A percentile compares a stretch with the other conserved stretches of the same genome.
Conservation (phyloP, 2,329 filamentous ascomycete genomes). For the Pseudomassariella vexata region DNA sequence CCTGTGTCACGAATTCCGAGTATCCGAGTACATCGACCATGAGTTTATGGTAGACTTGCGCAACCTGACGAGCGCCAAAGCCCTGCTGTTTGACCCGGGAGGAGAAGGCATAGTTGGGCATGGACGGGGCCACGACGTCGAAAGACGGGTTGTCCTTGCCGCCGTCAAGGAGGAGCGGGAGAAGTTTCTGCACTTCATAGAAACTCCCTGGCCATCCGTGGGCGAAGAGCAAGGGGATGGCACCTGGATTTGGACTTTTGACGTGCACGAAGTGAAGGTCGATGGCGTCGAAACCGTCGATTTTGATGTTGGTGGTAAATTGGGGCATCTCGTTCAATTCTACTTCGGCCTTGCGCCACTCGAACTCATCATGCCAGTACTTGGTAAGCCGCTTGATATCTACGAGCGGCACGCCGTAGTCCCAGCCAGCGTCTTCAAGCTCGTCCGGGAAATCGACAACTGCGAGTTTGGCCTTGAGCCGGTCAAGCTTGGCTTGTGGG, state of each 20-base stretch:
- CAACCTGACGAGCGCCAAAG: constrained; percentile 52
- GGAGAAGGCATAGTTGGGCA: constrained; percentile 41
- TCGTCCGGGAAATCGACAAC: constrained; percentile 52
- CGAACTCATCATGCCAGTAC: constrained; percentile 51
- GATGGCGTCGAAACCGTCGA: constrained; percentile 52
- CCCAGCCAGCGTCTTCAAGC: constrained; percentile 44
- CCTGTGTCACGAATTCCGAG: constrained; percentile 48
- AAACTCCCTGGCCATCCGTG: constrained; percentile 51
- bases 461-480: constrained; percentile 50
- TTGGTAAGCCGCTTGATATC: constrained; percentile 54
- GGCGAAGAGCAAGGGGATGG: constrained; percentile 21
- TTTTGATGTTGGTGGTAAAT: constrained; percentile 44
- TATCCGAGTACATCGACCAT: constrained; percentile 55
- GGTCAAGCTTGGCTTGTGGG: constrained; percentile 43
- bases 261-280: constrained; percentile 59
- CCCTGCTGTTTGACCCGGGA: constrained; percentile 35
- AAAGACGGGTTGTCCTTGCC: constrained; percentile 28
- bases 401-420: constrained; percentile 52
- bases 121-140: constrained; percentile 39
- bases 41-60: constrained; percentile 51
- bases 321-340: constrained; percentile 57
- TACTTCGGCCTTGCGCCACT: constrained; percentile 57
- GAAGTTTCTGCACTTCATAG: constrained; percentile 51
- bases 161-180: constrained; percentile 28
- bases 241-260: constrained; percentile 38